Base-by-base conservation (phyloP, 2,329 filamentous ascomycete genomes). In the Westerdykella aurantiaca region DNA sequence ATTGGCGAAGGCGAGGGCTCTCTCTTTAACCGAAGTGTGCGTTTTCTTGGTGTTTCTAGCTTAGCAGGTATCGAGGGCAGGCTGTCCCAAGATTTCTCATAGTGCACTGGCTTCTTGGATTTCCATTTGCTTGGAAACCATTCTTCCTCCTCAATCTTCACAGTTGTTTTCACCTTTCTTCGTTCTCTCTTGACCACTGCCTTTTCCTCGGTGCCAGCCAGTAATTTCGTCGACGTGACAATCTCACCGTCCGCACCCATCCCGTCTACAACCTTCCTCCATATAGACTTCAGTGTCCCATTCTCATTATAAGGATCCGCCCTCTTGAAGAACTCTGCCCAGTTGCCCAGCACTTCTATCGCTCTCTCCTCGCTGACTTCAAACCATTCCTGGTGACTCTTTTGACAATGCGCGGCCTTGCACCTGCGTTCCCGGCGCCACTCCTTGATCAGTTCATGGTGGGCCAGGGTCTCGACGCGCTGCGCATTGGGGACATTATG, bases 361-460 rank as follows among this genome's bases (percentile, higher is more conserved):
- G 44, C 44, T 34, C 21, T 42, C 37, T 46, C 40, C 16, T 41
- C 21, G 17, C 44, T 46, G 7, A 40, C 42, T 44, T 44, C 42
- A 31, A 44, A 44, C 42, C 42, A 44, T 17, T 44, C 42, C 31
- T 44, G 37, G 25, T 40, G 42, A 40, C 42, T 44, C 17, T 6
- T 31, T 29, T n/a, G 17, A 18, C 37, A 37, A 31, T 16, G 23
- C 18, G 18, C 18, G 18, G 18, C 18, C 33, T 43, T 34, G 17
- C 45, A 50, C 12, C 6, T 13, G 17, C 12, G 41, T 33, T 45
- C 47, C 33, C 39, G 37, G 11, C 41, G 41, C 48, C 45, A 50
- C 14, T 50, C 42, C 35, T 43, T 43, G 18, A 50, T 45, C 37
- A 50, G 34, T 31, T 50, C 48, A 33, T 47, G 34, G 16, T 50